Conservation (phyloP, 768 basidiomycete species). For the Boletus bicolor region DNA sequence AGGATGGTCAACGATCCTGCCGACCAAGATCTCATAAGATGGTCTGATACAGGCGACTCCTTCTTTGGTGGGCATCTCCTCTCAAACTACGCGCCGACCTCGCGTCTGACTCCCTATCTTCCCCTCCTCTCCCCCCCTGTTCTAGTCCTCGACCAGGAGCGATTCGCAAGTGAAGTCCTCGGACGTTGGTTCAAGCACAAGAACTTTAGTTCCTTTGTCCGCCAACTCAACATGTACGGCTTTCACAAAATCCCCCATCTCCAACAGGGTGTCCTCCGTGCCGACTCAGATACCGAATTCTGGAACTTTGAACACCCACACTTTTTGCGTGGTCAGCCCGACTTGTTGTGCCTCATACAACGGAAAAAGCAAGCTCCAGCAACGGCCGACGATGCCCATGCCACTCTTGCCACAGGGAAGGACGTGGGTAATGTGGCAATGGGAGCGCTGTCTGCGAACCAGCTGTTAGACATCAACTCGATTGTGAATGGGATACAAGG, state of each 20-base stretch:
- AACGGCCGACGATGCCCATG: conserved; percentile 33
- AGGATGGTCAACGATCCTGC: conserved; percentile 91
- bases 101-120: background rate
- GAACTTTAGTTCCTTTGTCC: conserved; percentile 93
- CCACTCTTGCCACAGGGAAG: conserved; percentile 6
- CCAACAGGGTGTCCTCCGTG: conserved; percentile 87
- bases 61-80: conserved; percentile 69
- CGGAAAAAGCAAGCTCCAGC: conserved; percentile 63
- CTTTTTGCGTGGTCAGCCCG: conserved; percentile 86
- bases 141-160: conserved; percentile 86
- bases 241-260: conserved; percentile 97
- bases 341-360: conserved; percentile 82
- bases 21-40: conserved; percentile 82
- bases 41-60: conserved; percentile 88
- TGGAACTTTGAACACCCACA: conserved; percentile 92
- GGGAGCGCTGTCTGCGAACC: conserved; percentile 39
- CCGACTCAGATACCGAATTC: conserved; percentile 75
- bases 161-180: conserved; percentile 84
- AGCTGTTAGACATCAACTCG: conserved; percentile 71
- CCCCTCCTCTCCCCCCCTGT: background rate
- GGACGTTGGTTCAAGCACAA: conserved; percentile 97
- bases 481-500: conserved; percentile 79
- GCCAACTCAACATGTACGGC: conserved; percentile 95
- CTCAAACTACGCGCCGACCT: background rate
- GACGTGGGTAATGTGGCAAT: conserved; percentile 18